Percentiles rank a stretch among this genome's conserved stretches.
These are phyloP conservation scores for Phytophthora citricola DNA, from an alignment of 352 stramenopile genomes.

Conservation along the genomic window DNA sequence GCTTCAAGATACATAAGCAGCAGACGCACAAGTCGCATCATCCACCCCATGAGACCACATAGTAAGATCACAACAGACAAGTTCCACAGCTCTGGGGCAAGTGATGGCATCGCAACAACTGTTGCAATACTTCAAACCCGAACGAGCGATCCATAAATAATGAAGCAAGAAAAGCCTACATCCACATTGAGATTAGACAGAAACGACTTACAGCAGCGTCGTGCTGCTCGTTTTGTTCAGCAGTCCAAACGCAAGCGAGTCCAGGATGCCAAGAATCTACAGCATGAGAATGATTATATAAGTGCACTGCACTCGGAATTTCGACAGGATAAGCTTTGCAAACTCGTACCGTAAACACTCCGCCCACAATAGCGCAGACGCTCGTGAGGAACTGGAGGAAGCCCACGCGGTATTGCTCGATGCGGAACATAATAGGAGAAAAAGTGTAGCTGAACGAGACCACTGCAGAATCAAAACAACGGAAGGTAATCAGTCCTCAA, in stretches of 20 bases:
- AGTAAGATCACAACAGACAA: constrained; percentile 51
- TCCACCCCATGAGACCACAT: constrained; percentile 53
- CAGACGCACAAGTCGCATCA: constrained; percentile 48
- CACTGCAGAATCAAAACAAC: constrained; percentile 56
- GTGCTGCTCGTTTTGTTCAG: constrained; percentile 56
- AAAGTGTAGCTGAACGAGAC: constrained; percentile 98
- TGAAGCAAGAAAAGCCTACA: constrained; percentile 22
- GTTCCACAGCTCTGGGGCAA: constrained; percentile 70
- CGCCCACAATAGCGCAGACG: constrained; percentile 93
- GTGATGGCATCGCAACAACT: constrained; percentile 7
- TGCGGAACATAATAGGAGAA: constrained; percentile 95
- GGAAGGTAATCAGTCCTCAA: constrained; percentile 18
- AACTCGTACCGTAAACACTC: constrained; percentile 86
- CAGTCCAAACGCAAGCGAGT: constrained; percentile 63
- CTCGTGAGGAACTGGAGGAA: constrained; percentile 93
- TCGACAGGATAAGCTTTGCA: not conserved
- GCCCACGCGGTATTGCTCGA: constrained; percentile 93
- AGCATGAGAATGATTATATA: constrained; percentile 1
- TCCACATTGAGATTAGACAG: constrained; percentile 28
- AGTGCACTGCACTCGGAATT: not conserved
- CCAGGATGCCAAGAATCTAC: constrained; percentile 78
- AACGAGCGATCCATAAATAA: constrained; percentile 22
- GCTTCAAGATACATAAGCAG: constrained; percentile 47
- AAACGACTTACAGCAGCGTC: constrained; percentile 48
- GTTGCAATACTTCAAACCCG: too few relatives aligned